phyloP scores from a whole-genome alignment of 2,329 filamentous ascomycete genomes.

The Alternaria ventricosa region DNA sequence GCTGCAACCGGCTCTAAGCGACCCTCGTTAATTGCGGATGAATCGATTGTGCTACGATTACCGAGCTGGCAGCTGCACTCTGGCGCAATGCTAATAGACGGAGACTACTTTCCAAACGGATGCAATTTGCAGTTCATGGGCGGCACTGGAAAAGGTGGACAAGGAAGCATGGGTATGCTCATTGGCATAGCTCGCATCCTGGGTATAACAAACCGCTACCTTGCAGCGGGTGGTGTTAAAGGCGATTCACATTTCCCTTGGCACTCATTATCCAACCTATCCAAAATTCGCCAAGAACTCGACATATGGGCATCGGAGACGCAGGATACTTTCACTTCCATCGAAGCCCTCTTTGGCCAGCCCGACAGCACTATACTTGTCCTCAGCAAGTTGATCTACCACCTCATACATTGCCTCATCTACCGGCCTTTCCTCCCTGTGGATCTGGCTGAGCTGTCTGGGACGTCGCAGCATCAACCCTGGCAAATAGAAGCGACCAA shows the following conservation, averaged over 20 bases:
- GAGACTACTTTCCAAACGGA: constrained; percentile 79
- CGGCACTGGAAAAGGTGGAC: constrained; percentile 71
- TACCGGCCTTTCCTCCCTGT: constrained; percentile 88
- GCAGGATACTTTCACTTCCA: constrained; percentile 77
- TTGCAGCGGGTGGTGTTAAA: constrained; percentile 84
- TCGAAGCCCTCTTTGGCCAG: constrained; percentile 77
- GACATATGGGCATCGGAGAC: constrained; percentile 86
- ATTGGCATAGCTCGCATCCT: constrained; percentile 85
- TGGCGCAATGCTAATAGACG: constrained; percentile 69
- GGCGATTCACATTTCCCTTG: constrained; percentile 90
- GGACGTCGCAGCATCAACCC: constrained; percentile 82
- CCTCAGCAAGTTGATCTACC: constrained; percentile 85
- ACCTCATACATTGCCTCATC: constrained; percentile 84
- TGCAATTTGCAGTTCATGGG: constrained; percentile 79
- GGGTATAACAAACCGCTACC: constrained; percentile 81
- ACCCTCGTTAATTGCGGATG: constrained; percentile 79
- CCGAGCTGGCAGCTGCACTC: constrained; percentile 75
- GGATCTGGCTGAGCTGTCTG: constrained; percentile 79
- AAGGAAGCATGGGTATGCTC: constrained; percentile 79
- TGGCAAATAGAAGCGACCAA: constrained; percentile 94
- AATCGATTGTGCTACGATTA: constrained; percentile 75
- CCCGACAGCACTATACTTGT: constrained; percentile 79
- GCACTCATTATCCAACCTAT: constrained; percentile 84
- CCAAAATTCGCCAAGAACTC: constrained; percentile 83
- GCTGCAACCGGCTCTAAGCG: constrained; percentile 80